These are phyloP conservation scores for Tolypocladium amazonense DNA, from an alignment of 2,329 filamentous ascomycete species.

Conservation along the genomic window DNA sequence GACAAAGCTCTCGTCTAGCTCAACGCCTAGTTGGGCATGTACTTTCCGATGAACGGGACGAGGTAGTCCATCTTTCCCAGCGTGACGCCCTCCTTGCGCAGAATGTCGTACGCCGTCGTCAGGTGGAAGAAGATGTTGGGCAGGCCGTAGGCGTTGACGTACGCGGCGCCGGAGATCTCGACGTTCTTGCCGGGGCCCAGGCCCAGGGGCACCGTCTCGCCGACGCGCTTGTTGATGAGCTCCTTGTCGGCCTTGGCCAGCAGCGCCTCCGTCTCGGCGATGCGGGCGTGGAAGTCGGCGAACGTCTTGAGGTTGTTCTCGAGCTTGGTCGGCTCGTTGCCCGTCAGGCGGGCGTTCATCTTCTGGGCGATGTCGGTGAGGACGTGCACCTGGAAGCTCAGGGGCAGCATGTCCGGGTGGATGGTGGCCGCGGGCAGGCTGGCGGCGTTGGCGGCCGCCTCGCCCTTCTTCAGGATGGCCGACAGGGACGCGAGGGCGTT, in stretches of 20 bases:
- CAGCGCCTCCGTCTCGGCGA: conserved; percentile 17
- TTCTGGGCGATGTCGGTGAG: conserved; percentile 18
- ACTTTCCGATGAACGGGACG: conserved; percentile 17
- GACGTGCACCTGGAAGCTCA: conserved; percentile 28
- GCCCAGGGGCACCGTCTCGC: conserved; percentile 16
- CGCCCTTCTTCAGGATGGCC: conserved; percentile 25
- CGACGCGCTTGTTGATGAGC: conserved; percentile 19
- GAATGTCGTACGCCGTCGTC: conserved; percentile 46
- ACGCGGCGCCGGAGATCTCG: conserved; percentile 22
- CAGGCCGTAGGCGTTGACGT: conserved; percentile 35
- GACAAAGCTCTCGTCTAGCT: neutral
- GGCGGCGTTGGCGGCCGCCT: conserved; percentile 18
- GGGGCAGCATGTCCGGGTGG: conserved; percentile 30
- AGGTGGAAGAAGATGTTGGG: conserved; percentile 58
- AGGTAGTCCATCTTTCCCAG: conserved; percentile 53
- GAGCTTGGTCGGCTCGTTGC: conserved; percentile 14
- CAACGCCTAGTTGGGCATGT: neutral
- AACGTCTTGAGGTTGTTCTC: conserved; percentile 20
- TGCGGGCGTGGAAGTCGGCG: conserved; percentile 22
- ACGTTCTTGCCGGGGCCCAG: conserved; percentile 18
- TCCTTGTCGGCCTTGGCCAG: conserved; percentile 22
- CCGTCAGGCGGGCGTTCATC: conserved; percentile 21
- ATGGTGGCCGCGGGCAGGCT: conserved; percentile 22
- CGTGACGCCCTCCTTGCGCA: conserved; percentile 49
- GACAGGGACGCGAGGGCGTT: conserved; percentile 20